These are phyloP conservation scores for Cladophialophora chaetospira DNA, from an alignment of 2,329 filamentous ascomycete species.

Conservation along the genomic window DNA sequence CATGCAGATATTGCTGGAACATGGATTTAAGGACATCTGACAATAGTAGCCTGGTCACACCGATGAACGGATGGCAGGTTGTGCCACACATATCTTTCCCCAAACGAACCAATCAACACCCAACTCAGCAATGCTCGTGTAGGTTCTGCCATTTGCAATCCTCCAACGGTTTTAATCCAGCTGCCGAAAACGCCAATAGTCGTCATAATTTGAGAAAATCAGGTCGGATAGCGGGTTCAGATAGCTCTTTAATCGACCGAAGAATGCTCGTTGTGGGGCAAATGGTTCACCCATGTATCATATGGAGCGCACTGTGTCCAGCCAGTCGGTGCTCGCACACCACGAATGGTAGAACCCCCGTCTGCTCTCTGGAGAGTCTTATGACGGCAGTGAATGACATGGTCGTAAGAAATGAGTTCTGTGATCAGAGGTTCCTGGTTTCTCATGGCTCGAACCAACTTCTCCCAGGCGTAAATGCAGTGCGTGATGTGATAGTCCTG, in stretches of 20 bases:
- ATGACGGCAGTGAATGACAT: constrained; percentile 33
- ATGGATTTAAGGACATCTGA: no score
- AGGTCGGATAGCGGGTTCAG: no score
- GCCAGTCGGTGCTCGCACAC: constrained; percentile 32
- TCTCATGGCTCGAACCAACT: constrained; percentile 32
- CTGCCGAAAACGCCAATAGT: no score
- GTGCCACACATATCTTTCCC: no score
- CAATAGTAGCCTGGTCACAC: no score
- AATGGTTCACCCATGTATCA: constrained; percentile 30
- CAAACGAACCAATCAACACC: no score
- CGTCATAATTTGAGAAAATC: no score
- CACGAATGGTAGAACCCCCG: constrained; percentile 27
- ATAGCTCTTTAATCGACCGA: constrained; percentile 18
- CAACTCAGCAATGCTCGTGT: no score
- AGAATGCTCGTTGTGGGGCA: constrained; percentile 30
- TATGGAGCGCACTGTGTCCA: constrained; percentile 31
- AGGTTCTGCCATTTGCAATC: no score
- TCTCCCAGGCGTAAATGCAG: constrained; percentile 34
- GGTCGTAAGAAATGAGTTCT: constrained; percentile 34
- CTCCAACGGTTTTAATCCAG: no score
- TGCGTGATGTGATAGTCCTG: constrained; percentile 32
- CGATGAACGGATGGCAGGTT: no score
- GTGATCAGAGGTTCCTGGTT: constrained; percentile 30
- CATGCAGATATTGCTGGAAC: no score
- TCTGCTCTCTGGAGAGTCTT: constrained; percentile 32